A percentile compares a stretch with the other conserved stretches of the same genome.
Evolutionary conservation across 2,329 filamentous ascomycete genomes (phyloP).

Genomic region (Microcera coccophila): DNA sequence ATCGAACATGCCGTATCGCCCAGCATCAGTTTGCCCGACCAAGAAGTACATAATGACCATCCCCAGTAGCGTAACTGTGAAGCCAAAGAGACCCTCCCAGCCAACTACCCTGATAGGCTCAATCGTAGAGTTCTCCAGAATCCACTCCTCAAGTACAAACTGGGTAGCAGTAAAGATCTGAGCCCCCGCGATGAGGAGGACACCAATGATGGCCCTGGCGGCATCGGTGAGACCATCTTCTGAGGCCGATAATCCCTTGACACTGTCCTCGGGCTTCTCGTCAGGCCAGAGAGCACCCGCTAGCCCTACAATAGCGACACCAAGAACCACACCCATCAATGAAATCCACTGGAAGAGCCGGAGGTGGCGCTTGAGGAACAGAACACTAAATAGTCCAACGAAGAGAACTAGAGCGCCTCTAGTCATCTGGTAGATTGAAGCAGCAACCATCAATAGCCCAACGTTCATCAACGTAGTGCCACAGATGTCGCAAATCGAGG

Average conservation of each 20-base stretch:
- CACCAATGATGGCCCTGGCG: constrained; percentile 67
- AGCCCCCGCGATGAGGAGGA: constrained; percentile 85
- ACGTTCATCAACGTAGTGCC: constrained; percentile 98
- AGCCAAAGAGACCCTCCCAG: constrained; percentile 94
- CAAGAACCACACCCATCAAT: constrained; percentile 78
- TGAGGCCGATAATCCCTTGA: constrained; percentile 31
- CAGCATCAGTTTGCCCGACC: constrained; percentile 70
- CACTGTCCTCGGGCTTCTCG: constrained; percentile 45
- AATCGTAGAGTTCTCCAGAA: constrained; percentile 62
- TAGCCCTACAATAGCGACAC: constrained; percentile 85
- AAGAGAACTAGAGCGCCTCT: constrained; percentile 91
- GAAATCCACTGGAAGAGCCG: constrained; percentile 90
- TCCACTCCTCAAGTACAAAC: constrained; percentile 93
- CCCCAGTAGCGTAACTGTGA: constrained; percentile 68
- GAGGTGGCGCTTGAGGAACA: constrained; percentile 78
- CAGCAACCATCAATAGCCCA: constrained; percentile 86
- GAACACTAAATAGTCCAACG: constrained; percentile 88
- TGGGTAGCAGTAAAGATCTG: constrained; percentile 97
- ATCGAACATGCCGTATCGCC: constrained; percentile 83
- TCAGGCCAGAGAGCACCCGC: constrained; percentile 79
- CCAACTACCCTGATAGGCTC: constrained; percentile 89
- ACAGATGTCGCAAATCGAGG: constrained; percentile 88
- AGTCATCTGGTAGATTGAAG: constrained; percentile 99
- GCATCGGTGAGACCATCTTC: constrained; percentile 37
- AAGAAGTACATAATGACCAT: constrained; percentile 78